Evolutionary conservation across 768 basidiomycete species (phyloP).

Genomic region (Tulasnella calospora): DNA sequence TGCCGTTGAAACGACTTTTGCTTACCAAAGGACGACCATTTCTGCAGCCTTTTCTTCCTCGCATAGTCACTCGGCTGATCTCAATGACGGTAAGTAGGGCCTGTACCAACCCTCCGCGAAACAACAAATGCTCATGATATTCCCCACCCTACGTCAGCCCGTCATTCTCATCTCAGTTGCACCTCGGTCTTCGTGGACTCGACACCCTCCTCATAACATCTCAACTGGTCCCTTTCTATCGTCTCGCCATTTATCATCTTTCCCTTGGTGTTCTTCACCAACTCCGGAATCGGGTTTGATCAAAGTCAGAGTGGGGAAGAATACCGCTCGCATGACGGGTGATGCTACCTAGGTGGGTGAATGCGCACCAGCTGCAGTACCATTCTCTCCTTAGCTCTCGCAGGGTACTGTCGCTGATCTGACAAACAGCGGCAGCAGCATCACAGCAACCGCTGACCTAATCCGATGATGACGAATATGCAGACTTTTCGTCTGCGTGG

Average conservation of each 20-base stretch:
- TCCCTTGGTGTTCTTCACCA: slow-evolving; percentile 38
- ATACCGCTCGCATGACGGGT: too few relatives aligned
- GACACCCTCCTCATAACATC: slow-evolving; percentile 43
- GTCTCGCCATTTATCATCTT: slow-evolving; percentile 41
- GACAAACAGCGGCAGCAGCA: too few relatives aligned
- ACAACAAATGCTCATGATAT: background rate
- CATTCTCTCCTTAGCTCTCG: too few relatives aligned
- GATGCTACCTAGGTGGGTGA: too few relatives aligned
- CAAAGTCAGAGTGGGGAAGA: too few relatives aligned
- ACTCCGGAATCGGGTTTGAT: slow-evolving; percentile 36
- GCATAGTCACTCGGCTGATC: slow-evolving; percentile 41
- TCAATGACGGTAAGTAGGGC: slow-evolving; percentile 35
- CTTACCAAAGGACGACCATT: background rate
- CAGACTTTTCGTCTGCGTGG: too few relatives aligned
- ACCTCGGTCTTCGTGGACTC: slow-evolving; percentile 39
- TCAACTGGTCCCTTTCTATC: slow-evolving; percentile 42
- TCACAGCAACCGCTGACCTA: too few relatives aligned
- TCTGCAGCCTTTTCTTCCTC: slow-evolving; percentile 38
- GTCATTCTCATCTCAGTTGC: slow-evolving; percentile 40
- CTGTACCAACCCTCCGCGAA: background rate
- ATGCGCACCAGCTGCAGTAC: too few relatives aligned
- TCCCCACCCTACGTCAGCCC: slow-evolving; percentile 30
- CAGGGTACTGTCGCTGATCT: too few relatives aligned
- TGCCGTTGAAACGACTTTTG: background rate
- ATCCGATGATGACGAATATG: too few relatives aligned